These are phyloP conservation scores for Triticum monococcum DNA, from an alignment of 176 grass and related monocot genomes.

Conservation along the genomic window DNA sequence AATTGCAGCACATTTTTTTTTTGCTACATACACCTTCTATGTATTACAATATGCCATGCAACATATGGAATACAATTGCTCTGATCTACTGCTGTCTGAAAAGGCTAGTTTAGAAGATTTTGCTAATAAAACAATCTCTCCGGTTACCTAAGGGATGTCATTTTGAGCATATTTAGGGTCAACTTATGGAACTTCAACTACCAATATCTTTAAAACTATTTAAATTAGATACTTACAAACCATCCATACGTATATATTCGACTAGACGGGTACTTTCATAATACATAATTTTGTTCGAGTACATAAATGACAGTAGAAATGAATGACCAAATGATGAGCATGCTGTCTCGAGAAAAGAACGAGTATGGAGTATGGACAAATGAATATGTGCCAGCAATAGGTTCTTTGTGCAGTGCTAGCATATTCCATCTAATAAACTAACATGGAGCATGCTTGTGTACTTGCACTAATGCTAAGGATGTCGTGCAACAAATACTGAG, in stretches of 20 bases:
- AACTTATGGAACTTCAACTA: background rate
- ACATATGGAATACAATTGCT: background rate
- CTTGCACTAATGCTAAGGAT: too few species aligned
- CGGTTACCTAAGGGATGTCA: background rate
- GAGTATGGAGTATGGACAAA: background rate
- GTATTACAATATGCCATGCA: background rate
- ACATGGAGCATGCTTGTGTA: background rate
- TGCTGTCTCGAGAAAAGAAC: background rate
- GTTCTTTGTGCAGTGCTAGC: background rate
- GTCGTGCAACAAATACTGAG: too few species aligned
- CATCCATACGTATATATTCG: background rate
- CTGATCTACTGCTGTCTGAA: background rate
- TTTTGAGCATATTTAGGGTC: background rate
- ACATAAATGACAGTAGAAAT: background rate
- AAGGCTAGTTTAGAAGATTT: slow-evolving; percentile 16
- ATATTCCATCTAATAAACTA: background rate
- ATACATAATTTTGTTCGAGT: background rate
- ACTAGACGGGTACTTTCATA: background rate
- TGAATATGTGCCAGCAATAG: background rate
- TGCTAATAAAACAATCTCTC: background rate
- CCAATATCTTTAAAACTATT: slow-evolving; percentile 3
- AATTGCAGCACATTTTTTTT: background rate
- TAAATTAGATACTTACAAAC: background rate
- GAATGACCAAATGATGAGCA: background rate
- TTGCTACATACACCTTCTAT: background rate